Base-by-base conservation (phyloP, 139 green algal species). In the Bryopsis sp. region DNA sequence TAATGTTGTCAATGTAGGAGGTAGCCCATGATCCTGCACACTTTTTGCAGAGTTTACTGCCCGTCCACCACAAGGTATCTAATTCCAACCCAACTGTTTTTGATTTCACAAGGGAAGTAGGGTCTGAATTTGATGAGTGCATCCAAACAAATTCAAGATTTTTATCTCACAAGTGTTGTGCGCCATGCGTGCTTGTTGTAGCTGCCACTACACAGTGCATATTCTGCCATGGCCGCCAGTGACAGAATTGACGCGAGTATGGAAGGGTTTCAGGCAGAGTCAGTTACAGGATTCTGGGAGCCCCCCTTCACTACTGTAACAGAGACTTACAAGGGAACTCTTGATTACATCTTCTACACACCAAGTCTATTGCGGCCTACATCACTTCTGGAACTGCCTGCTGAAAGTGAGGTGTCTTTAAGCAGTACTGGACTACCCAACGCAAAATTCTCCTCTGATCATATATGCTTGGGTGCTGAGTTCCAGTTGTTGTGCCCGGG, bases 271-370 rank as follows among this genome's bases (percentile, higher is more conserved):
- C 62, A 54, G 15, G 35, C 7, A 69, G 35, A 57, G n/a, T n/a
- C n/a, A n/a, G n/a, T n/a, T n/a, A n/a, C n/a, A n/a, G n/a, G n/a
- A n/a, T n/a, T n/a, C n/a, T 11, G 39, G 24, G 62, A 69, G 37
- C 62, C 62, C 7, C 26, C 54, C 8, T 69, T 69, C 26, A 69
- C 62, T 31, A 69, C 11, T n/a, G 48, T 48, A 35, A 50, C 38
- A 3, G 22, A 54, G 22, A 28, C 15, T 15, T 69, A 58, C 37
- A 54, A n/a, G 59, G 62, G 62, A 35, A 69, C 62, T 6, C 37
- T 69, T 8, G 62, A 69, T n/a, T 69, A 69, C 37, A 69, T 69
- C 28, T 69, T 58, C 29, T 69, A 58, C 62, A 69, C 35, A 24
- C 26, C 62, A 8, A 69, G 35, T 5, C 28, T 69, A 36, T 38